Evolutionary conservation across 768 basidiomycete species (phyloP), one percentile per base, ranked within the genome.

Genomic region (Naganishia antarctica): DNA sequence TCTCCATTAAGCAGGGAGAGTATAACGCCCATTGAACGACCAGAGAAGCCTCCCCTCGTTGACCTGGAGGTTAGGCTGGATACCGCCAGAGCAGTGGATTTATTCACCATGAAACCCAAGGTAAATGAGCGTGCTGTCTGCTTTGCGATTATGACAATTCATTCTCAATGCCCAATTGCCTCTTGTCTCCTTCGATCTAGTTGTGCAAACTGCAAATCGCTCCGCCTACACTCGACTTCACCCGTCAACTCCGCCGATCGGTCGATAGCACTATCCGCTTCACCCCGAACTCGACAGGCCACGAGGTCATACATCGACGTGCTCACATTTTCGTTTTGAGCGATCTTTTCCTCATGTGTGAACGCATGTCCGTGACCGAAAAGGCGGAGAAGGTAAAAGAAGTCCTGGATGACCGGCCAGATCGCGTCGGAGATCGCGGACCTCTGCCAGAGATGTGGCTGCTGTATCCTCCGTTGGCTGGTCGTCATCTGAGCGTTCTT

Each of bases 31-130:
- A 40, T 62, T 16, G 65, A 66, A 32, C 31, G 65, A 29, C 41
- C 60, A 5, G 49, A 60, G 11, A 43, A 67, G 0, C 45, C 75
- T 71, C 82, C 89, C 6, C 79, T 94, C 21, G 78, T 83, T 28
- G 89, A 92, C 68, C 82, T 99, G 16, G 94, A 98, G 74, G 80
- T 83, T 34, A 81, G 90, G 28, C 81, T 99, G 34, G 82, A 86
- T 29, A 87, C 90, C 0, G 84, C 87, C 31, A 81, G 83, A 21
- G 90, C 90, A 8, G 79, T 97, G 29, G 96, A 99, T 76, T 86
- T 99, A 47, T 99, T 99, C 76, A 90, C 90, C 1, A 94, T 99
- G 91, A 83, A 84, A 67, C 88, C 88, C 0, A 92, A 91, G 84
- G 94, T 91, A 67, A 66, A 78, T 68, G 23, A 1, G 12, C 13